Conservation (phyloP, 352 stramenopile species). For the Phytophthora tubulina region DNA sequence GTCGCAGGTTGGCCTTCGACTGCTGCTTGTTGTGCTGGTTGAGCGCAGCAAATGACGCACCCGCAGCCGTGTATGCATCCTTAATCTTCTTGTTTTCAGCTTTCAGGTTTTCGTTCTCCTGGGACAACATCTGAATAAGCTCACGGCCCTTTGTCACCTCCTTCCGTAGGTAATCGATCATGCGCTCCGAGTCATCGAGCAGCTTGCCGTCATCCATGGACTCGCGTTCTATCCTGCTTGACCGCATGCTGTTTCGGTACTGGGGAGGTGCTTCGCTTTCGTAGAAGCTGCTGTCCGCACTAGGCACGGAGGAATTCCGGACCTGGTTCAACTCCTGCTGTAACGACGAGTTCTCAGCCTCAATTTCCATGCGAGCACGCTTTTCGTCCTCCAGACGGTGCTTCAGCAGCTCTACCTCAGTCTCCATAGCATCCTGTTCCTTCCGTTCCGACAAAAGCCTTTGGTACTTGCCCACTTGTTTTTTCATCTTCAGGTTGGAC, state of each 20-base stretch:
- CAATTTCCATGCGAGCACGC: constrained; percentile 69
- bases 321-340: constrained; percentile 77
- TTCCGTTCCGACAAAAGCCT: constrained; percentile 65
- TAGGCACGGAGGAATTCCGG: constrained; percentile 54
- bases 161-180: constrained; percentile 87
- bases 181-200: constrained; percentile 84
- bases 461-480: constrained; percentile 79
- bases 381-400: constrained; percentile 85
- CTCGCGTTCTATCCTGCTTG: constrained; percentile 47
- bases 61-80: constrained; percentile 93
- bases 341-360: constrained; percentile 78
- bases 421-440: constrained; percentile 82
- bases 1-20: constrained; percentile 91
- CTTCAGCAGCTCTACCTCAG: constrained; percentile 78
- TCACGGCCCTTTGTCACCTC: constrained; percentile 84
- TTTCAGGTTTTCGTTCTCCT: constrained; percentile 89
- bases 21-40: constrained; percentile 96
- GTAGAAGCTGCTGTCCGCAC: constrained; percentile 42
- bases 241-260: constrained; percentile 37
- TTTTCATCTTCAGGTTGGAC: constrained; percentile 76
- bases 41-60: constrained; percentile 92
- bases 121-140: constrained; percentile 64
- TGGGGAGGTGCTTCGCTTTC: constrained; percentile 52
- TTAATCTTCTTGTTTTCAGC: constrained; percentile 92
- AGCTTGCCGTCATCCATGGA: constrained; percentile 73